Percentiles rank a stretch among this genome's conserved stretches.
Conservation (phyloP, 2,329 filamentous ascomycete species). For the Pleurostoma richardsiae region DNA sequence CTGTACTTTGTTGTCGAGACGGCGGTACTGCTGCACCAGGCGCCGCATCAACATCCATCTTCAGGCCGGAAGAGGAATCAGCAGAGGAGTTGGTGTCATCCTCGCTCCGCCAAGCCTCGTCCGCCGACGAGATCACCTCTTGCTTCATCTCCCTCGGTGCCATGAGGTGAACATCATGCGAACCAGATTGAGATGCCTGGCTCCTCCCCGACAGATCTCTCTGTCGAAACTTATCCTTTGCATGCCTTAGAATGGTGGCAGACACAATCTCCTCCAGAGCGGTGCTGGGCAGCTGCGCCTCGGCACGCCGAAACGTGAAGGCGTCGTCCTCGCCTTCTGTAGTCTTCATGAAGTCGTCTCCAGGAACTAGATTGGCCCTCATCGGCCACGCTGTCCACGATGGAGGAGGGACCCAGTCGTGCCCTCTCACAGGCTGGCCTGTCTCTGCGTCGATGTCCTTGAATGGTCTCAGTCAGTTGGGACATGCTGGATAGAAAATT, state of each 20-base stretch:
- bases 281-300: constrained; percentile 45
- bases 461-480: not conserved
- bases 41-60: not conserved
- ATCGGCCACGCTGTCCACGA: constrained; percentile 86
- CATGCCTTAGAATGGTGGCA: constrained; percentile 59
- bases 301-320: constrained; percentile 43
- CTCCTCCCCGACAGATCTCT: constrained; percentile 18
- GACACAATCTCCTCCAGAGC: constrained; percentile 66
- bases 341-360: constrained; percentile 43
- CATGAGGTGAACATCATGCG: not conserved
- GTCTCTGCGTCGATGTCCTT: constrained; percentile 22
- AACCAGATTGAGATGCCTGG: not conserved
- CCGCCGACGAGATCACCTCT: constrained; percentile 9
- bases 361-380: constrained; percentile 55
- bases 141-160: not conserved
- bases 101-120: constrained; percentile 3
- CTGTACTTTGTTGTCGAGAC: not conserved
- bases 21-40: not conserved
- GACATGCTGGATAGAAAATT: not conserved
- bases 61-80: not conserved
- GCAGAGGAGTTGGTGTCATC: not conserved
- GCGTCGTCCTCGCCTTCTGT: constrained; percentile 40
- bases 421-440: constrained; percentile 15
- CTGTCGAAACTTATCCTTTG: constrained; percentile 59
- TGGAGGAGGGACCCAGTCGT: constrained; percentile 47